A percentile compares a stretch with the other conserved stretches of the same genome.
phyloP scores from a whole-genome alignment of 1,284 basidiomycete species.

The Schizophyllum amplum region DNA sequence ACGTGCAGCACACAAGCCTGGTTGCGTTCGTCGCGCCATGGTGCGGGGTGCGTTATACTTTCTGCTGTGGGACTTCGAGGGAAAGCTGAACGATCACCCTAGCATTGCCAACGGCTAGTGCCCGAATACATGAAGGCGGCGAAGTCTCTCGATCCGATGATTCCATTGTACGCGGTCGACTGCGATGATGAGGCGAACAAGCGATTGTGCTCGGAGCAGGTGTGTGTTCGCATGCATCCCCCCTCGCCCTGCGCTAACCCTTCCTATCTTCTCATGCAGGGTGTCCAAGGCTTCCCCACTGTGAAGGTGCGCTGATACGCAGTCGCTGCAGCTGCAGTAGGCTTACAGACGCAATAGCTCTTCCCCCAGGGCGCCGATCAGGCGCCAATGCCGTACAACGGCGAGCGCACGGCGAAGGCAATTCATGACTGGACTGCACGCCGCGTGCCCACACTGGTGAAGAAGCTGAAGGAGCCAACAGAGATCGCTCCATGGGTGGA shows the following conservation, averaged over 20 bases:
- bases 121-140: slow-evolving; percentile 86
- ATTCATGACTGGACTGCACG: slow-evolving; percentile 74
- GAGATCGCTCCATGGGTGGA: slow-evolving; percentile 57
- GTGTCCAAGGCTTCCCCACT: slow-evolving; percentile 91
- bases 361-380: slow-evolving; percentile 69
- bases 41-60: slow-evolving; percentile 61
- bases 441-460: slow-evolving; percentile 61
- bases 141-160: slow-evolving; percentile 67
- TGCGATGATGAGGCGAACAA: slow-evolving; percentile 86
- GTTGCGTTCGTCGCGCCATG: slow-evolving; percentile 90
- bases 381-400: slow-evolving; percentile 62
- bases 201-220: slow-evolving; percentile 74
- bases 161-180: slow-evolving; percentile 87
- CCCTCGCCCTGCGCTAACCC: background rate
- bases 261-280: slow-evolving; percentile 27
- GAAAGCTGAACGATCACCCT: slow-evolving; percentile 1
- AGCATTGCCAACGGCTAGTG: slow-evolving; percentile 83
- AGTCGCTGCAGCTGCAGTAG: background rate
- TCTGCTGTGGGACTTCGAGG: background rate
- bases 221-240: slow-evolving; percentile 22
- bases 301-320: slow-evolving; percentile 49
- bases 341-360: slow-evolving; percentile 30
- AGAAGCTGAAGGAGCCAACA: slow-evolving; percentile 53
- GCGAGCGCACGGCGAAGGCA: slow-evolving; percentile 64
- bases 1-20: slow-evolving; percentile 54